Conservation (phyloP, 345 rosid genomes). For the Sonneratia alba region DNA sequence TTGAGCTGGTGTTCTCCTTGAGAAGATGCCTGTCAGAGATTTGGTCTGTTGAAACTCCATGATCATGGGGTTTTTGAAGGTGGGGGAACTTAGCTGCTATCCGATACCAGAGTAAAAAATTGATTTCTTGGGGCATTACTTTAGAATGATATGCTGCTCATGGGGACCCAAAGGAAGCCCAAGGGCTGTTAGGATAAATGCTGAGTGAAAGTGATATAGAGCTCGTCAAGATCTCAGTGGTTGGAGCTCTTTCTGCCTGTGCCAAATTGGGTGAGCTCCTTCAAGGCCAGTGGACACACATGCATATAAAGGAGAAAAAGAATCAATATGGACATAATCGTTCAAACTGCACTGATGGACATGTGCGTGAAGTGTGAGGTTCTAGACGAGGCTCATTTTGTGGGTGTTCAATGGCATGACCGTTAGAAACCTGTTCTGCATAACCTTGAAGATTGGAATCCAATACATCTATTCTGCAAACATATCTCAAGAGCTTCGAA, state of each 20-base stretch:
- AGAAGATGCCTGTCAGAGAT: slow-evolving; percentile 28
- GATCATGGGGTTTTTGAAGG: slow-evolving; percentile 15
- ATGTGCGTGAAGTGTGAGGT: slow-evolving; percentile 32
- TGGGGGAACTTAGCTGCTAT: slow-evolving; percentile 29
- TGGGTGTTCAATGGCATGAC: slow-evolving; percentile 13
- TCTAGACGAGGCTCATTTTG: slow-evolving; percentile 18
- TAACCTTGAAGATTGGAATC: no score
- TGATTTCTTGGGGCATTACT: slow-evolving; percentile 33
- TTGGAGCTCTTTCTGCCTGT: slow-evolving; percentile 25
- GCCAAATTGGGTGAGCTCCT: slow-evolving; percentile 24
- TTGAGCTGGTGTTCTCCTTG: slow-evolving; percentile 25
- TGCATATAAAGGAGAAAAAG: slow-evolving; percentile 13
- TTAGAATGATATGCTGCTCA: slow-evolving; percentile 21
- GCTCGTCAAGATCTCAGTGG: slow-evolving; percentile 15
- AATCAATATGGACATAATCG: slow-evolving; percentile 13
- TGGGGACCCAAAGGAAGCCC: slow-evolving; percentile 20
- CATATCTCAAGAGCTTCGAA: not conserved
- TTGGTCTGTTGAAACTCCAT: slow-evolving; percentile 33
- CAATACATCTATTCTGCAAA: no score
- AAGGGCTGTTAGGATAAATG: slow-evolving; percentile 25
- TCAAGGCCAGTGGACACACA: slow-evolving; percentile 29
- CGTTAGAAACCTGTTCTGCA: slow-evolving; percentile 8
- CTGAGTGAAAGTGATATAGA: slow-evolving; percentile 14
- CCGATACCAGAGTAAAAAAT: slow-evolving; percentile 20
- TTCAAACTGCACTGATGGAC: slow-evolving; percentile 24